A percentile compares a stretch with the other conserved stretches of the same genome.
Evolutionary conservation across 768 basidiomycete genomes (phyloP).

Genomic region (Leccinum longicurvipes): DNA sequence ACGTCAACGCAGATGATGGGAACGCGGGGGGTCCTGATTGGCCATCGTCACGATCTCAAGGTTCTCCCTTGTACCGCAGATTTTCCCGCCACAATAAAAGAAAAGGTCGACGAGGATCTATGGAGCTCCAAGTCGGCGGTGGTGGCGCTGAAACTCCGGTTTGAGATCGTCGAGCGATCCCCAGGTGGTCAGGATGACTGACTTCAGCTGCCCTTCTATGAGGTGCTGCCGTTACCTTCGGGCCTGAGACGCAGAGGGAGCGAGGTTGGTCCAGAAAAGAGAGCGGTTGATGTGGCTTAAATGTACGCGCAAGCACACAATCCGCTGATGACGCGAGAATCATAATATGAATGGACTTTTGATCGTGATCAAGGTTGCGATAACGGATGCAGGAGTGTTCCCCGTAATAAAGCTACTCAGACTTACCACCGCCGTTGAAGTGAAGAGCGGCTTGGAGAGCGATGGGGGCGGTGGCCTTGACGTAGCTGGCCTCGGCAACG

Average conservation of each 20-base stretch:
- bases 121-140: conserved; percentile 46
- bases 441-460: conserved; percentile 89
- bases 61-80: conserved; percentile 55
- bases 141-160: conserved; percentile 78
- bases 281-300: conserved; percentile 92
- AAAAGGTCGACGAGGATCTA: too few species aligned
- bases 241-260: conserved; percentile 51
- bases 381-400: neutral
- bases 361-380: conserved; percentile 12
- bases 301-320: too few species aligned
- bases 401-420: neutral
- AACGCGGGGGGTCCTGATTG: conserved; percentile 89
- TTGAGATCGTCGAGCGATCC: conserved; percentile 69
- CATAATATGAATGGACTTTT: too few species aligned
- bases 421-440: conserved; percentile 93
- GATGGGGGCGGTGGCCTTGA: conserved; percentile 65
- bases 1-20: conserved; percentile 92
- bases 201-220: conserved; percentile 61
- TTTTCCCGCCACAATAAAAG: neutral
- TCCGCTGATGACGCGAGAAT: too few species aligned
- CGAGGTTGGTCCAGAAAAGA: conserved; percentile 94
- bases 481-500: conserved; percentile 80
- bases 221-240: conserved; percentile 63
- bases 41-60: conserved; percentile 89
- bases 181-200: conserved; percentile 58